Conservation (phyloP, 176 grass and related monocot genomes). For the Carex myosuroides region DNA sequence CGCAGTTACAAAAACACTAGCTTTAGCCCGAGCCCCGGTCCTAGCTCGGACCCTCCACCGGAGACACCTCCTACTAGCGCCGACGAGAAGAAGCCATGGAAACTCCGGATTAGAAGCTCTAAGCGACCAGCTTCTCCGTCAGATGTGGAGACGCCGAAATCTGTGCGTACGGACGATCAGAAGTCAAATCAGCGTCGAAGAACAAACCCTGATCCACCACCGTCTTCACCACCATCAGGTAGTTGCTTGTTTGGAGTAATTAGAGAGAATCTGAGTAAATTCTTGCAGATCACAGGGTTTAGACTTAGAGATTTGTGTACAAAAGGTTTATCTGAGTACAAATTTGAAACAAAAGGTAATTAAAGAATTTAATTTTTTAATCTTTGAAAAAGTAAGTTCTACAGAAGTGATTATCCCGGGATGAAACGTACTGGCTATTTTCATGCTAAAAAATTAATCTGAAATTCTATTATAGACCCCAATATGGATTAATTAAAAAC, state of each 20-base stretch:
- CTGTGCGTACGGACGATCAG: neutral
- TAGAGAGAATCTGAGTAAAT: neutral
- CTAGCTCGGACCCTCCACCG: neutral
- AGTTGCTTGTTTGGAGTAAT: neutral
- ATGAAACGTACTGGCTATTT: neutral
- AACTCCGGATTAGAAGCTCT: conserved; percentile 9
- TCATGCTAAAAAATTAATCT: neutral
- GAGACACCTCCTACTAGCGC: neutral
- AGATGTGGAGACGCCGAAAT: neutral
- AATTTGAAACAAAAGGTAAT: neutral
- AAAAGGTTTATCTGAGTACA: neutral
- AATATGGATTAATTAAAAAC: neutral
- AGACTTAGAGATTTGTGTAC: neutral
- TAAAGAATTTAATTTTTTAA: neutral
- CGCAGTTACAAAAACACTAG: conserved; percentile 25
- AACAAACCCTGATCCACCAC: conserved; percentile 9
- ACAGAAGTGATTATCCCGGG: neutral
- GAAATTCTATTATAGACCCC: neutral
- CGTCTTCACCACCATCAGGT: conserved; percentile 16
- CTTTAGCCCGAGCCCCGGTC: neutral
- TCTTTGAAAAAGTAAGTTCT: neutral
- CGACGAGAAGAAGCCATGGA: conserved; percentile 23
- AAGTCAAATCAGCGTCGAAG: conserved; percentile 1
- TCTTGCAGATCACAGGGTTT: neutral
- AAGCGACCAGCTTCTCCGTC: conserved; percentile 6